Conservation (phyloP, 306 rosid genomes). For the Fragaria ananassa region DNA sequence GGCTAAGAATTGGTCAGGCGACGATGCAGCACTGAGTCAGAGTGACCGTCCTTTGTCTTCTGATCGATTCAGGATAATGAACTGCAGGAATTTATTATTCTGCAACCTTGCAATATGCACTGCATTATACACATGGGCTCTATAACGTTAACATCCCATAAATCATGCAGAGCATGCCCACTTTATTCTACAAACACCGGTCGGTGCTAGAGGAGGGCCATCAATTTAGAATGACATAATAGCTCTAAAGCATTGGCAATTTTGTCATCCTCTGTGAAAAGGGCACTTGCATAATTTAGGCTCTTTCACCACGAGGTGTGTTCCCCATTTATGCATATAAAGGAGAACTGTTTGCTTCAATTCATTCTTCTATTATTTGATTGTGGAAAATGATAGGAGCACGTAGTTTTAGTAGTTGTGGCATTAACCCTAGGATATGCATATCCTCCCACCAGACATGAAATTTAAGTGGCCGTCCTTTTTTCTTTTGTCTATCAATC, state of each 20-base stretch:
- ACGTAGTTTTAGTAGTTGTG: background rate
- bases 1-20: background rate
- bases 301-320: background rate
- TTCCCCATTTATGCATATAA: background rate
- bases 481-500: background rate
- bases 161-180: background rate
- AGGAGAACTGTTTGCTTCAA: background rate
- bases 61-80: background rate
- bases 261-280: background rate
- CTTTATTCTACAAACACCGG: slow-evolving; percentile 10
- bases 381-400: background rate
- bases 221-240: background rate
- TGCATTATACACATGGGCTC: slow-evolving; percentile 7
- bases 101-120: background rate
- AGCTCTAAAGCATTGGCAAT: background rate
- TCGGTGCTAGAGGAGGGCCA: slow-evolving; percentile 31
- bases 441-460: background rate
- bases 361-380: slow-evolving; percentile 9
- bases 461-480: background rate
- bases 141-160: background rate
- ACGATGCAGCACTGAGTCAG: background rate
- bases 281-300: background rate
- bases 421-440: background rate
- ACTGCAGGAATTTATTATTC: background rate
- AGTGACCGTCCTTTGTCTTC: background rate